Evolutionary conservation across 2,329 filamentous ascomycete genomes (phyloP), one percentile per base, ranked within the genome.

Genomic region (Xylogone sp.): DNA sequence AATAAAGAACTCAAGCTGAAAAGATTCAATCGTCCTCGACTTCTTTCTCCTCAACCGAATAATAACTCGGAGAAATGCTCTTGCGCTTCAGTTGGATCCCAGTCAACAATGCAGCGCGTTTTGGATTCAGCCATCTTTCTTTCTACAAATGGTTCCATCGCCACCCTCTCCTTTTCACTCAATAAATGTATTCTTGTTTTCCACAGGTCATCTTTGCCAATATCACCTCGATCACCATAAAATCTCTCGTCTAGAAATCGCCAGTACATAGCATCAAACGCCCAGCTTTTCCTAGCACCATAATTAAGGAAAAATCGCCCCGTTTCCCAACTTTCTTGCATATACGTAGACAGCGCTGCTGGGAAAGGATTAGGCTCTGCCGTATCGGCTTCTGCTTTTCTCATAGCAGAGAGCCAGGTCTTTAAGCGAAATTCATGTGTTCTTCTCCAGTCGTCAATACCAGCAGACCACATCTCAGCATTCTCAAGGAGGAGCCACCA

Each of bases 401-500:
- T 55, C 50, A 75, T 53, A 0, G 59, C 65, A 1, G 44, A 29
- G 0, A 75, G 53, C 50, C 67, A 75, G 2, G 59, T 69, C 20
- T 61, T 9, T 0, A 73, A 55, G 0, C 66, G 66, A 2, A 21
- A 39, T 24, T 67, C 66, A 50, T 72, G 74, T 1, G 44, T 49
- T 5, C 58, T 45, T 6, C 51, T 58, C 66, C 69, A 75, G 8
- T 55, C 48, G 1, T 57, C 56, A 16, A 68, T 56, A 1, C 66
- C 69, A 2, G 46, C 49, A 1, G 46, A 16, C 68, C 71, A 73
- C 13, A 55, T 53, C 29, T 73, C 68, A 0, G 65, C 62, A 13
- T 47, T 42, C 9, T 66, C 51, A 2, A 72, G 53, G 1, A 73
- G 61, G 1, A 74, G 56, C 70, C 69, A 73, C 69, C 68, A 72